Base-by-base conservation (phyloP, 163 green algal genomes). In the Chlorella variabilis region DNA sequence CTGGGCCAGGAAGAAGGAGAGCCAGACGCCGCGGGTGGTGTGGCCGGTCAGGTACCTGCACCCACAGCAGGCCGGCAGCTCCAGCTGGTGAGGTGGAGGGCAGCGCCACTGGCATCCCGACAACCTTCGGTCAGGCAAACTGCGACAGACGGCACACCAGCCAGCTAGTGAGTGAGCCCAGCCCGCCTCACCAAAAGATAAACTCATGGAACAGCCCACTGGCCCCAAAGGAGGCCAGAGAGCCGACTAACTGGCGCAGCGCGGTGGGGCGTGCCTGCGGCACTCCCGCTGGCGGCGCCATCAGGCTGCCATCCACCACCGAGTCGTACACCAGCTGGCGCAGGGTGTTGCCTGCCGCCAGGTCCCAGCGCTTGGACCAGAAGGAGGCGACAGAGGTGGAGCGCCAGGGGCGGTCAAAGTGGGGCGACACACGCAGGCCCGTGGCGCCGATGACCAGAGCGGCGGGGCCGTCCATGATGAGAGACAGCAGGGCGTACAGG, bases 371-470 rank as follows among this genome's bases (percentile, higher is more conserved):
- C 62, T 78, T 82, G 41, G 56, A 80, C 88, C 88, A 92, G 29
- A 90, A 90, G 36, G 78, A 36, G 2, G 70, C 51, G 0, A 90
- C 34, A 11, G 48, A 83, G 13, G 61, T 77, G 4, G 84, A 69
- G 6, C 83, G 23, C 76, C 84, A 96, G 7, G 92, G 92, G 58
- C 82, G 66, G 85, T 96, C 89, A 75, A 96, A 96, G 25, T 93
- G 90, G 3, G 91, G 92, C 0, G 87, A 84, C 34, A 95, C 77
- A n/a, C 85, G 63, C 62, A 95, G 45, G 27, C 85, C 89, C 21
- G 88, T 70, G 54, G 87, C 27, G 9, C 80, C 71, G 3, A 85
- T 83, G 13, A 86, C 17, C 69, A 91, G 15, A 0, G 79, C 82
- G 0, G 82, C 91, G 0, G 87, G 86, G 7, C 87, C 89, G 58